Base-by-base conservation (phyloP, 1,139 yeast genomes). In the Blastobotrys capitulatus region DNA sequence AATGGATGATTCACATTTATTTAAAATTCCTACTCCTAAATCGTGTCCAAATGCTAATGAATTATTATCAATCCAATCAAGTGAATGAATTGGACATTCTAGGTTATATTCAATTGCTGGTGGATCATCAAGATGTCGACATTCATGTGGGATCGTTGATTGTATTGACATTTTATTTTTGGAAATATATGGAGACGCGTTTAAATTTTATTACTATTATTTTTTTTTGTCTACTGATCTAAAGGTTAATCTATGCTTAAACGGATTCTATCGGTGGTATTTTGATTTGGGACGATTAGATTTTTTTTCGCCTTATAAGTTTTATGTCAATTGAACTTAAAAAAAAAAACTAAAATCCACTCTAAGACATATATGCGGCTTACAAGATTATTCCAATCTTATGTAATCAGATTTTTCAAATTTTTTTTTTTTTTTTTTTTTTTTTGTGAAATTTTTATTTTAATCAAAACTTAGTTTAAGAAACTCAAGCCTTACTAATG, bases 1-100 rank as follows among this genome's bases (percentile, higher is more conserved):
- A 13, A 19, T 20, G 12, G 29, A 2, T 10, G 40, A n/a, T n/a
- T 40, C 32, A n/a, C 19, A 38, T 40, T 47, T 44, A 41, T 50
- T 40, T 27, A 60, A 43, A 18, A 58, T 44, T 8, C 60, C 52
- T 7, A 59, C 58, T 3, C 65, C 65, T 9, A 54, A 48, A 27
- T 54, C 54, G 42, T 61, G 62, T 4, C 64, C 65, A 38, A 57
- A 53, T n/a, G 54, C 61, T 25, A 61, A 42, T 9, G 55, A 46
- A n/a, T 53, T 56, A 16, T 54, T 52, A 18, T 46, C 46, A 25
- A 39, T 34, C 64, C 64, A 61, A 46, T 55, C 62, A 20, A 61
- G 31, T 18, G 58, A 52, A 19, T 52, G 49, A n/a, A 53, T 57
- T 3, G 39, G 45, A n/a, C 44, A 42, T n/a, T 59, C 59, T 27